Evolutionary conservation across 768 basidiomycete species (phyloP).

Genomic region (Tricholoma sp.): DNA sequence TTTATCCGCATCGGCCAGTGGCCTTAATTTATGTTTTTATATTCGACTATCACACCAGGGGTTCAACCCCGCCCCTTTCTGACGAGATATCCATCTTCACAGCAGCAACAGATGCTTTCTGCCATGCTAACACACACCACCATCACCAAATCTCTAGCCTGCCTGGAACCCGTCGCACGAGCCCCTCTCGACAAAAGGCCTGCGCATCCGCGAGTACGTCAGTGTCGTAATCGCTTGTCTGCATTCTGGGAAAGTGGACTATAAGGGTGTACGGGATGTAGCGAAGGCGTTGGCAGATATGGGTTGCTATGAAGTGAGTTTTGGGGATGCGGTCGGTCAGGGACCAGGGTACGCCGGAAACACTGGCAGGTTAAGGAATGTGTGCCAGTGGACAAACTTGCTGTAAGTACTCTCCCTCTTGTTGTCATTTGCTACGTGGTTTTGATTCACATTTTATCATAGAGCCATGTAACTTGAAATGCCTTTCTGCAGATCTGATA

Average conservation of each 20-base stretch:
- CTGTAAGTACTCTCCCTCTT: constrained; percentile 55
- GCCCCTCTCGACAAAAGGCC: constrained; percentile 53
- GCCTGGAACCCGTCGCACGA: constrained; percentile 56
- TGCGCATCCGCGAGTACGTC: constrained; percentile 81
- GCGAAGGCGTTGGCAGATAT: constrained; percentile 71
- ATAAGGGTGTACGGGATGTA: constrained; percentile 59
- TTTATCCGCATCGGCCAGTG: no score
- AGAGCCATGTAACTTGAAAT: constrained; percentile 63
- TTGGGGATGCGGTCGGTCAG: constrained; percentile 95
- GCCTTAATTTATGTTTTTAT: no score
- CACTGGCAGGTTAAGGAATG: constrained; percentile 62
- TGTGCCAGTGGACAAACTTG: constrained; percentile 60
- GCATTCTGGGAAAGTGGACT: constrained; percentile 77
- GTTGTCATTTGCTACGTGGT: not conserved
- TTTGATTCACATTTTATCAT: not conserved
- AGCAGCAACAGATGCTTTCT: constrained; percentile 84
- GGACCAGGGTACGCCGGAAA: constrained; percentile 69
- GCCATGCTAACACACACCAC: constrained; percentile 79
- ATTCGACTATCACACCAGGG: no score
- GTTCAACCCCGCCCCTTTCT: constrained; percentile 52
- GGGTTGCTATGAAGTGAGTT: constrained; percentile 91
- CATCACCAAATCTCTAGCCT: constrained; percentile 61
- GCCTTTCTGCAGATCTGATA: not conserved
- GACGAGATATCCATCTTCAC: constrained; percentile 90
- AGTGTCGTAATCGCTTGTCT: constrained; percentile 83